phyloP scores from a whole-genome alignment of 163 green algal genomes.

The Scenedesmus sp. region DNA sequence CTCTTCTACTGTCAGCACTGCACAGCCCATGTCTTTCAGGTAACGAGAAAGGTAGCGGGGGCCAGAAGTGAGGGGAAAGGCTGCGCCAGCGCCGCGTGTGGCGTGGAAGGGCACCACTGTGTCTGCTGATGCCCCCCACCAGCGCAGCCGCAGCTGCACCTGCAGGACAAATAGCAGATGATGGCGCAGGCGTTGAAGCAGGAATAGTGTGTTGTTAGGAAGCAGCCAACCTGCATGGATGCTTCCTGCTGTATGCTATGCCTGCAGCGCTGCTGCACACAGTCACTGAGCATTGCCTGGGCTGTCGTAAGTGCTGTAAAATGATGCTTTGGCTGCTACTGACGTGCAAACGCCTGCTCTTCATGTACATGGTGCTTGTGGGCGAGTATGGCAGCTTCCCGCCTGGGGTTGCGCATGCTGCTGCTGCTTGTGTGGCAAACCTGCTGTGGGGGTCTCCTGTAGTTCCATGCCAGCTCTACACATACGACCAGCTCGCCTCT shows the following conservation, averaged over 20 bases:
- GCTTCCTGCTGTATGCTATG: neutral
- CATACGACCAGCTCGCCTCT: constrained; percentile 41
- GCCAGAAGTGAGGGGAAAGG: constrained; percentile 32
- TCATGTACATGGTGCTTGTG: neutral
- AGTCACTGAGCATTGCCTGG: too few relatives aligned
- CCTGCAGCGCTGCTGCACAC: neutral
- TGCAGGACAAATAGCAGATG: neutral
- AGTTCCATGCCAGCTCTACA: constrained; percentile 29
- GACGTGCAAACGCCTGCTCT: neutral
- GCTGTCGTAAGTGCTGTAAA: too few relatives aligned
- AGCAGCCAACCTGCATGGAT: neutral
- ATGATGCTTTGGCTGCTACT: neutral
- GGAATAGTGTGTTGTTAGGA: neutral
- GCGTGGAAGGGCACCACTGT: constrained; percentile 46
- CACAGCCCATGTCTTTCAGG: constrained; percentile 34
- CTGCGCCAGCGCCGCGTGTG: constrained; percentile 34
- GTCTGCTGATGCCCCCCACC: constrained; percentile 38
- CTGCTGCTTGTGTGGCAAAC: neutral
- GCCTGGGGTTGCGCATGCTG: neutral
- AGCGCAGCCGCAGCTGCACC: constrained; percentile 28
- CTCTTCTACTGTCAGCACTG: constrained; percentile 27
- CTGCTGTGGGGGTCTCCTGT: constrained; percentile 17
- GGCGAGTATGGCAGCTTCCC: neutral
- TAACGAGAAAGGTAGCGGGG: constrained; percentile 27
- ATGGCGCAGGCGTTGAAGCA: neutral